Evolutionary conservation across 73 alveolate species (phyloP).

Genomic region (Uronychia setigera): DNA sequence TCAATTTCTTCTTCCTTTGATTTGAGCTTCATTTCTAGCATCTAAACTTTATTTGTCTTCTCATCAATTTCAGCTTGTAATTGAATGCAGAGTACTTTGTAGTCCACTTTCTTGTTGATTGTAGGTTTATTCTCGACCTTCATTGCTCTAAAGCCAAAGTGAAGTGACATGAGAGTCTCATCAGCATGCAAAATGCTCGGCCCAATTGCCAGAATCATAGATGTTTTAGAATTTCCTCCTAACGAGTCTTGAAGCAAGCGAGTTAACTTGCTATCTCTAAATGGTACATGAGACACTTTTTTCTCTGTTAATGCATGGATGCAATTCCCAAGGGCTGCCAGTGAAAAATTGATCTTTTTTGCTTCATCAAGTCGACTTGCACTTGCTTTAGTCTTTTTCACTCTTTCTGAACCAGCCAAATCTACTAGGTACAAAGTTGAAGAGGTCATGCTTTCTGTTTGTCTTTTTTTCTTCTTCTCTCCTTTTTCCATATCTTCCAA

Average conservation of each 20-base stretch:
- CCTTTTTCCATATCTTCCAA: slow-evolving; percentile 1
- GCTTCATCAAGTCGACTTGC: slow-evolving; percentile 87
- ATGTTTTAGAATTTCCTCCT: slow-evolving; percentile 95
- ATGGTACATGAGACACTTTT: slow-evolving; percentile 83
- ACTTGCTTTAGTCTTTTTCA: slow-evolving; percentile 47
- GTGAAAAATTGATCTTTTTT: slow-evolving; percentile 75
- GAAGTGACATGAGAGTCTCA: slow-evolving; percentile 83
- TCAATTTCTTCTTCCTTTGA: slow-evolving; percentile 16
- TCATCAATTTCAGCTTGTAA: slow-evolving; percentile 76
- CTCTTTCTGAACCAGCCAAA: slow-evolving; percentile 66
- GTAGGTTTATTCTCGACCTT: slow-evolving; percentile 84
- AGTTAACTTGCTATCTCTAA: slow-evolving; percentile 94
- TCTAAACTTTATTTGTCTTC: slow-evolving; percentile 48
- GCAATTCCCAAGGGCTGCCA: slow-evolving; percentile 89
- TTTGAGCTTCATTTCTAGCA: slow-evolving; percentile 25
- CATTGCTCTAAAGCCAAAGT: slow-evolving; percentile 93
- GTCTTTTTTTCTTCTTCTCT: slow-evolving; percentile 38
- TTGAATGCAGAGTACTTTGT: slow-evolving; percentile 52
- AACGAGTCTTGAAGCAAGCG: slow-evolving; percentile 85
- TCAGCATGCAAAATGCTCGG: slow-evolving; percentile 90
- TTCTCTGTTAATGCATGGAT: slow-evolving; percentile 83
- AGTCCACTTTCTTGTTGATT: slow-evolving; percentile 73
- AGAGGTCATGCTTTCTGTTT: slow-evolving; percentile 68
- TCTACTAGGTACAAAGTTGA: slow-evolving; percentile 42
- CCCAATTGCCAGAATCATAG: slow-evolving; percentile 89